Evolutionary conservation across 2,329 filamentous ascomycete species (phyloP), one percentile per base, ranked within the genome.

Genomic region (Colletotrichum sp.): DNA sequence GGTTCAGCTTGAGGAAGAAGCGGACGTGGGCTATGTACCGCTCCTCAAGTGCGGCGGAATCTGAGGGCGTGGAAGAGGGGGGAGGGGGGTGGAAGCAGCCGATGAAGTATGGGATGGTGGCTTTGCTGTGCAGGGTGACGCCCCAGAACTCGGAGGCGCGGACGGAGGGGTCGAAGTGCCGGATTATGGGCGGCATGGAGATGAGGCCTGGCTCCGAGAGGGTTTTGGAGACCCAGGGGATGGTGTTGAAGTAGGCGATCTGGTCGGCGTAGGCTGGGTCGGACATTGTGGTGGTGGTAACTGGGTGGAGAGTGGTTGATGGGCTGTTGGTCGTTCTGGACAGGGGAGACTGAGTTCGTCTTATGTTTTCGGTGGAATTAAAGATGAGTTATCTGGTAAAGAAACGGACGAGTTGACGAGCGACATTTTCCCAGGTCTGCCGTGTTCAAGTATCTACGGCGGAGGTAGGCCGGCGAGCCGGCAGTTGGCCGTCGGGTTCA

Each of bases 101-200:
- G 54, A 68, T 33, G 55, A 68, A 61, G 27, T 33, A 68, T 5
- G 66, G 66, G 8, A 68, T 34, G 4, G 66, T 68, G 36, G 55
- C 55, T 27, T 18, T 18, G 27, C 55, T 68, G 27, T 43, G 27
- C 13, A 68, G 36, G 12, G 34, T 68, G 8, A 59, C 55, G n/a
- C 34, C 66, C 55, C 54, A 68, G 36, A 38, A 67, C 24, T 67
- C 54, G 21, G 38, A 67, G 51, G 27, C 58, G 24, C 34, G 66
- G 13, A 33, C 24, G 12, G 59, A n/a, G 8, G 66, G 66, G 55
- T 68, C 66, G 27, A 61, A 68, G 15, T 51, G 33, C n/a, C 55
- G 55, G 36, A 18, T 61, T 36, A 68, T n/a, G 34, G 36, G 33
- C 18, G 55, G 55, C 24, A 16, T 47, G 27, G 27, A n/a, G n/a